Percentiles rank a stretch among this genome's conserved stretches.
These are phyloP conservation scores for Torrubiellomyces zombiae DNA, from an alignment of 2,329 filamentous ascomycete genomes.

Conservation along the genomic window DNA sequence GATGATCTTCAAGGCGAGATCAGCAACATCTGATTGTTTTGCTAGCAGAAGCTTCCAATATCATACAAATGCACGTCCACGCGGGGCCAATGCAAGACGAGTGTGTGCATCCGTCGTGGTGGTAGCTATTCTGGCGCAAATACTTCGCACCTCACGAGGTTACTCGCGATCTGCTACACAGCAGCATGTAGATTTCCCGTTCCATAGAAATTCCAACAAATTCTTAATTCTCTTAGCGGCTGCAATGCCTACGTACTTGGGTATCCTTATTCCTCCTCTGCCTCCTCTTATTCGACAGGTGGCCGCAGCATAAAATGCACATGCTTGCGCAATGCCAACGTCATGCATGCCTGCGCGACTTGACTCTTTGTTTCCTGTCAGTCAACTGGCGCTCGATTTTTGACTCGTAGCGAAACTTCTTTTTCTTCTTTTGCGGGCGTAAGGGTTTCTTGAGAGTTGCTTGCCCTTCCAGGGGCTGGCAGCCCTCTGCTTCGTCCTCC, in stretches of 20 bases:
- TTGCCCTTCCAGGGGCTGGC: constrained; percentile 12
- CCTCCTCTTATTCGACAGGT: background rate
- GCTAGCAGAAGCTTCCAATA: constrained; percentile 7
- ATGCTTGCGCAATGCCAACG: background rate
- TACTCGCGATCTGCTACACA: constrained; percentile 13
- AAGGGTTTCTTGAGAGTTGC: constrained; percentile 14
- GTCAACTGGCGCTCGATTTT: constrained; percentile 70
- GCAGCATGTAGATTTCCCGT: constrained; percentile 15
- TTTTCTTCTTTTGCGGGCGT: constrained; percentile 59
- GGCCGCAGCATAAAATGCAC: too few relatives aligned
- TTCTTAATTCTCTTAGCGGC: constrained; percentile 14
- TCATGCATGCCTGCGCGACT: constrained; percentile 16
- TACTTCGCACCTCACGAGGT: constrained; percentile 10
- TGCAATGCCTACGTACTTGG: constrained; percentile 12
- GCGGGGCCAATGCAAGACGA: too few relatives aligned
- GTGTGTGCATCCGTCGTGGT: too few relatives aligned
- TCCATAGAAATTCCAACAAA: too few relatives aligned
- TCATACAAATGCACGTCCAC: too few relatives aligned
- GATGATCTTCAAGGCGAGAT: constrained; percentile 84
- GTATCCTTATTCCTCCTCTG: constrained; percentile 11
- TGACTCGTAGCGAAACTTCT: constrained; percentile 83
- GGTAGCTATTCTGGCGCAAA: constrained; percentile 8
- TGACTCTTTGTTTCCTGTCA: constrained; percentile 53
- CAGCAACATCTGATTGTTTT: constrained; percentile 60
- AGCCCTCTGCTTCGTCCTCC: constrained; percentile 13